phyloP scores from a whole-genome alignment of 352 stramenopile species.

The Pythium folliculosum region DNA sequence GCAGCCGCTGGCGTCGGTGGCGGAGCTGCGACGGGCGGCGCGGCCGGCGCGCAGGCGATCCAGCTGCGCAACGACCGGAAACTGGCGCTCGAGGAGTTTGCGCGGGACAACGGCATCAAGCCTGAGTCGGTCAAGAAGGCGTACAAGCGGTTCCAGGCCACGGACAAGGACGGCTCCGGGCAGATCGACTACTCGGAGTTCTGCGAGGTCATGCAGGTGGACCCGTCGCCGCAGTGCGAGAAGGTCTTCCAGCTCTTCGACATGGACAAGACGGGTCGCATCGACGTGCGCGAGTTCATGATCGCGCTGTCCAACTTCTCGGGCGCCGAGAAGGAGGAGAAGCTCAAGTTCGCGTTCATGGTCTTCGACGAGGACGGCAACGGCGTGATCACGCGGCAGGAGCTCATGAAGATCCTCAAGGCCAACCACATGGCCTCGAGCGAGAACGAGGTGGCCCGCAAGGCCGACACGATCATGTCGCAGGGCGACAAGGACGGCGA shows the following conservation, averaged over 20 bases:
- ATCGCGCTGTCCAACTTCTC: conserved; percentile 95
- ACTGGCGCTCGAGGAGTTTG: conserved; percentile 92
- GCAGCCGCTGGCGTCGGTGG: conserved; percentile 22
- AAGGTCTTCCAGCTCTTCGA: conserved; percentile 95
- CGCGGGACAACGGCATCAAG: conserved; percentile 95
- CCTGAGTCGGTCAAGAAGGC: conserved; percentile 96
- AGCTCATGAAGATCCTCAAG: conserved; percentile 95
- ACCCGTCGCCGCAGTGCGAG: conserved; percentile 90
- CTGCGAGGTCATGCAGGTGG: conserved; percentile 95
- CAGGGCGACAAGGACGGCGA: conserved; percentile 96
- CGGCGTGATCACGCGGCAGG: conserved; percentile 93
- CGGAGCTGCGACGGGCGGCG: conserved; percentile 27
- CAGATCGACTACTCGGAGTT: conserved; percentile 98
- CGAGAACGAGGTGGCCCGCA: conserved; percentile 92
- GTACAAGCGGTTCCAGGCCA: conserved; percentile 95
- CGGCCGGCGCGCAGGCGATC: conserved; percentile 71
- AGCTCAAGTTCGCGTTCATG: conserved; percentile 97
- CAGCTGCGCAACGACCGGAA: conserved; percentile 93
- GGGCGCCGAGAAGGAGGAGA: conserved; percentile 94
- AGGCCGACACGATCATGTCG: conserved; percentile 97
- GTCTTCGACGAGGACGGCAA: conserved; percentile 96
- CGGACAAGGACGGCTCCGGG: conserved; percentile 93
- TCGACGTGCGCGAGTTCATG: conserved; percentile 94
- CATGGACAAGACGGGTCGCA: conserved; percentile 90
- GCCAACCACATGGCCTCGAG: conserved; percentile 94